Evolutionary conservation across 805 yeast genomes (phyloP), one percentile per base, ranked within the genome.

Genomic region (Suhomyces canberraensis): DNA sequence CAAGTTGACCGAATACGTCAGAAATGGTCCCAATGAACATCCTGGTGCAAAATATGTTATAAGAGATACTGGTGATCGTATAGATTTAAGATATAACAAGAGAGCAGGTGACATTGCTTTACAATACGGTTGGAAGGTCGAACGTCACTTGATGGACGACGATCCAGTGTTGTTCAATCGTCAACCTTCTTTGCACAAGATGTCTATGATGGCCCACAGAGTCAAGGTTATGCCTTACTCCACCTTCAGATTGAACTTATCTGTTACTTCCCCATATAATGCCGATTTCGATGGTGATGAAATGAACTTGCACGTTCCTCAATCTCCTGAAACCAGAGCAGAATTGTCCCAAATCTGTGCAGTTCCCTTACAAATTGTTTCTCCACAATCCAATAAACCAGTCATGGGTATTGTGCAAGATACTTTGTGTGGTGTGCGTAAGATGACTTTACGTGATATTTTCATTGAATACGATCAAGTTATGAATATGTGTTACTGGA

Each of bases 231-330:
- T 93, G 96, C 99, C 99, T 9, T 93, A 89, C 60, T 90, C 98
- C 5, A 93, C 99, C 0, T 93, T 93, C 74, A 79, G 99, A 69
- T 74, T 93, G 69, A 93, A 93, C 58, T 72, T 93, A 60, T 93
- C 98, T 17, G 98, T 93, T 31, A 93, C 98, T 0, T 88, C 98
- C 14, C 99, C 99, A n/a, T 93, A 93, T 66, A 93, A 93, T 69
- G 99, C 99, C 31, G 99, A 93, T 83, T 93, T 93, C 73, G 99
- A 93, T 71, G 99, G 99, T 75, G 99, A 93, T 66, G 99, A 93
- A 69, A 93, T 93, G 99, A 93, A 93, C 67, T 83, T 93, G 69
- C 99, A 93, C 58, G 98, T 91, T 50, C 98, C 99, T 3, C 99
- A 93, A 62, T 85, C 96, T 7, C 96, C 90, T 47, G 99, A 93